These are phyloP conservation scores for Pharnaceum exiguum DNA, from an alignment of 148 eudicot genomes.

Conservation along the genomic window DNA sequence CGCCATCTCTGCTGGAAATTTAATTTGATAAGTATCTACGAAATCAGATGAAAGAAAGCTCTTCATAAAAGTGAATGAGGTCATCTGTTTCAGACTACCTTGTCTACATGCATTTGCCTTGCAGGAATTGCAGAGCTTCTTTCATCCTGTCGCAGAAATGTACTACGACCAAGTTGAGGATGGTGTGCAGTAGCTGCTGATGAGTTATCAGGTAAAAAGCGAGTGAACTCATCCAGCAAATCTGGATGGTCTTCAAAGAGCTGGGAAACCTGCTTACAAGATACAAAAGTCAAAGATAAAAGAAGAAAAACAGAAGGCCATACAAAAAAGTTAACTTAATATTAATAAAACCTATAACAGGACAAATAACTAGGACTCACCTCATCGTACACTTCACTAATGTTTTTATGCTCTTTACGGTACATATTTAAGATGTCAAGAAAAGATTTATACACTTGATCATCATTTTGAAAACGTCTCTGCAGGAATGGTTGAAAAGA, in stretches of 20 bases:
- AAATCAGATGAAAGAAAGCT: neutral
- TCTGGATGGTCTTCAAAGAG: slow-evolving; percentile 82
- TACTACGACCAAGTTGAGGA: slow-evolving; percentile 44
- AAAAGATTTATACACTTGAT: slow-evolving; percentile 87
- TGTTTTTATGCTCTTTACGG: slow-evolving; percentile 84
- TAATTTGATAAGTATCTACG: neutral
- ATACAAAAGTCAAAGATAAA: neutral
- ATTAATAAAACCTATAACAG: slow-evolving; percentile 7
- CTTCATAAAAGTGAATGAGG: neutral
- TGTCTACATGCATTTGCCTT: slow-evolving; percentile 54
- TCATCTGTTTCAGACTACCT: slow-evolving; percentile 35
- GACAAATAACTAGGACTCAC: slow-evolving; percentile 26
- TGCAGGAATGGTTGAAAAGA: slow-evolving; percentile 22
- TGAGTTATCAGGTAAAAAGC: slow-evolving; percentile 88
- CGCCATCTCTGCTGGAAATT: slow-evolving; percentile 54
- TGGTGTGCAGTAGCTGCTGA: slow-evolving; percentile 46
- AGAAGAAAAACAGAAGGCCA: neutral
- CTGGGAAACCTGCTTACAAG: slow-evolving; percentile 50
- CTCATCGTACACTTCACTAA: slow-evolving; percentile 88
- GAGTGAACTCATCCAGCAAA: slow-evolving; percentile 90
- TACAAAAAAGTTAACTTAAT: neutral
- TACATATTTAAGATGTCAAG: slow-evolving; percentile 92
- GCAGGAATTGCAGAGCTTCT: slow-evolving; percentile 52
- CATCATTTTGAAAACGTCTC: slow-evolving; percentile 88
- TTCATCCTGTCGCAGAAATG: slow-evolving; percentile 51